A percentile compares a stretch with the other conserved stretches of the same genome.
Evolutionary conservation across 139 green algal genomes (phyloP).

Genomic region (Gonium pectorale): DNA sequence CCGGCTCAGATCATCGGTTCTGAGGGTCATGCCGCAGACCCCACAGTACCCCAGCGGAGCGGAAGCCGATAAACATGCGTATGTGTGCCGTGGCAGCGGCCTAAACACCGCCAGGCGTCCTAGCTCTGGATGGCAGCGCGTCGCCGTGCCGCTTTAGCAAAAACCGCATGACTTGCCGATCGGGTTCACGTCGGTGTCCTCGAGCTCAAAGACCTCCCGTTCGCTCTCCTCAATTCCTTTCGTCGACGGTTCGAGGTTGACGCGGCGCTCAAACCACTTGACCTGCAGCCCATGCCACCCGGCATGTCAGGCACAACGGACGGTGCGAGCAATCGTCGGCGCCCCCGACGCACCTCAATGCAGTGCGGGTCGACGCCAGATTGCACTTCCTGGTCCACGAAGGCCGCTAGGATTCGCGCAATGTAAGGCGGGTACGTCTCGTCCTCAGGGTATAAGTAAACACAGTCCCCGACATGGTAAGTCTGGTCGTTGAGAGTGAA

Average conservation of each 20-base stretch:
- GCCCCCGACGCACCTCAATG: too few relatives aligned
- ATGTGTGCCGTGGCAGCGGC: too few relatives aligned
- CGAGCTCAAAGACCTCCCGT: constrained; percentile 56
- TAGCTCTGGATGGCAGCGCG: too few relatives aligned
- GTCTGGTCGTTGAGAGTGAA: constrained; percentile 23
- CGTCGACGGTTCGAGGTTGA: constrained; percentile 56
- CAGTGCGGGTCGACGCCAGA: constrained; percentile 54
- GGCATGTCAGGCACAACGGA: background rate
- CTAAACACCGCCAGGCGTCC: too few relatives aligned
- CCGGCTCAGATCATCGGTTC: background rate
- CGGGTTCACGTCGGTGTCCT: constrained; percentile 56
- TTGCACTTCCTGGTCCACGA: constrained; percentile 51
- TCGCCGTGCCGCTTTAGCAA: too few relatives aligned
- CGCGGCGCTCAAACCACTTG: constrained; percentile 61
- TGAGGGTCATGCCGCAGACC: background rate
- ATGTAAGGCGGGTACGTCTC: constrained; percentile 66
- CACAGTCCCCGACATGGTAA: constrained; percentile 52
- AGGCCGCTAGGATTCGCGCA: constrained; percentile 57
- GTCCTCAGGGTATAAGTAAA: constrained; percentile 68
- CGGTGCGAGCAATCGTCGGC: background rate
- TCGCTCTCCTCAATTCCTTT: constrained; percentile 62
- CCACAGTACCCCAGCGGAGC: too few relatives aligned
- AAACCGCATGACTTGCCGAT: too few relatives aligned
- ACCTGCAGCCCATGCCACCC: constrained; percentile 45
- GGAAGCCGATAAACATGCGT: too few relatives aligned